phyloP scores from a whole-genome alignment of 2,329 filamentous ascomycete genomes.

The Hypoxylon sp. region DNA sequence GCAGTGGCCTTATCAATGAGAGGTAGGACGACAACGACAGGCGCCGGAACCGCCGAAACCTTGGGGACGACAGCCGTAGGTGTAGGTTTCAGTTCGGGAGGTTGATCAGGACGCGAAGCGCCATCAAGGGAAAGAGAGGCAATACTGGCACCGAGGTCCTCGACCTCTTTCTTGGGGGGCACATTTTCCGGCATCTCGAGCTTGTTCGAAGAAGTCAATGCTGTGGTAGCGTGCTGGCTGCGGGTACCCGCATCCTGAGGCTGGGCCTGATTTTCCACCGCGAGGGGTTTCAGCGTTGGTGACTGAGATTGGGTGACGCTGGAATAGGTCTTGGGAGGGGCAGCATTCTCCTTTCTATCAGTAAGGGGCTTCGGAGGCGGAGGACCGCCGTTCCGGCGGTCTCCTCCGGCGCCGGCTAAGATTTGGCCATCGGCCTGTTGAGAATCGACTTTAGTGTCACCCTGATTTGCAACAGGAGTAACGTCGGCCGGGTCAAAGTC shows the following conservation, averaged over 20 bases:
- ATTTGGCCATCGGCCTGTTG: slow-evolving; percentile 43
- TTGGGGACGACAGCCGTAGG: slow-evolving; percentile 45
- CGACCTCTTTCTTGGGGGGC: slow-evolving; percentile 25
- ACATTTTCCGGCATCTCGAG: slow-evolving; percentile 32
- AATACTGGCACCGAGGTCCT: slow-evolving; percentile 41
- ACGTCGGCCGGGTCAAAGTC: slow-evolving; percentile 37
- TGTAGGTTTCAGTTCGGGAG: slow-evolving; percentile 33
- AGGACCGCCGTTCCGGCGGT: slow-evolving; percentile 27
- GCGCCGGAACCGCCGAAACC: slow-evolving; percentile 47
- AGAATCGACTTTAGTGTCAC: slow-evolving; percentile 49
- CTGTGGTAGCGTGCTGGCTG: slow-evolving; percentile 46
- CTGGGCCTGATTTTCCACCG: slow-evolving; percentile 43
- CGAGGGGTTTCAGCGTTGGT: slow-evolving; percentile 43
- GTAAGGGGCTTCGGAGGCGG: slow-evolving; percentile 28
- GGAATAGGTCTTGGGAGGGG: slow-evolving; percentile 15
- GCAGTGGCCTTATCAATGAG: slow-evolving; percentile 19
- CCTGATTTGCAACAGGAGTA: slow-evolving; percentile 39
- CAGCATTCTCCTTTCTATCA: slow-evolving; percentile 43
- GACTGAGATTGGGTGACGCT: slow-evolving; percentile 27
- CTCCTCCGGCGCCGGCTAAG: slow-evolving; percentile 40
- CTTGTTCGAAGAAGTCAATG: slow-evolving; percentile 34
- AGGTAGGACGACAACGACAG: slow-evolving; percentile 49
- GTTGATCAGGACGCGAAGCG: slow-evolving; percentile 27
- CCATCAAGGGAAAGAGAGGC: slow-evolving; percentile 50
- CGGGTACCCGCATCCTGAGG: slow-evolving; percentile 53